Conservation (phyloP, 2,329 filamentous ascomycete genomes). For the Oidium heveae region DNA sequence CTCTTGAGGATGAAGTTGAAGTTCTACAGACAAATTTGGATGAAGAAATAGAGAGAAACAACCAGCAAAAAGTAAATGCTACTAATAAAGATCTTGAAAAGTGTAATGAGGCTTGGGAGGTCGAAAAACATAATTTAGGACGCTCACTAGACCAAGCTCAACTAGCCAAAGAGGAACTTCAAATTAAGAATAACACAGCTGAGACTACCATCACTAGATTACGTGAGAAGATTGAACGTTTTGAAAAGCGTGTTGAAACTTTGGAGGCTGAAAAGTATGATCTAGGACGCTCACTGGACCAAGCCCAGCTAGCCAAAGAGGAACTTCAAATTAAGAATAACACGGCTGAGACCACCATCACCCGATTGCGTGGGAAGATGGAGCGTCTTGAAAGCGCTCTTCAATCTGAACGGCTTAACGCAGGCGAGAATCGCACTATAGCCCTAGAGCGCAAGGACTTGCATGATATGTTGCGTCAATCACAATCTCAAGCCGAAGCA, state of each 20-base stretch:
- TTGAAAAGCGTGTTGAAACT: conserved; percentile 17
- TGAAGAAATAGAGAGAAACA: conserved; percentile 30
- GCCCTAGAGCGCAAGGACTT: conserved; percentile 33
- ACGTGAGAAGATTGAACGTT: conserved; percentile 21
- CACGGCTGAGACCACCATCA: conserved; percentile 20
- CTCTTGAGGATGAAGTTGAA: conserved; percentile 52
- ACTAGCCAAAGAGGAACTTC: conserved; percentile 19
- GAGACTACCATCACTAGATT: conserved; percentile 22
- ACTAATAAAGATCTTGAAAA: conserved; percentile 26
- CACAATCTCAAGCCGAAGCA: conserved; percentile 37
- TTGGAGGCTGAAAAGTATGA: conserved; percentile 14
- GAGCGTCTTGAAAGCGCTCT: conserved; percentile 21
- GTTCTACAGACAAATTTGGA: conserved; percentile 31
- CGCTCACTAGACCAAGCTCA: conserved; percentile 22
- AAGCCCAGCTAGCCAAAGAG: conserved; percentile 21
- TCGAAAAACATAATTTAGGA: conserved; percentile 12
- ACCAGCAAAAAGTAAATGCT: conserved; percentile 16
- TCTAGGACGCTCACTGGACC: conserved; percentile 18
- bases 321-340: conserved; percentile 14
- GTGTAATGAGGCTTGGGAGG: conserved; percentile 16
- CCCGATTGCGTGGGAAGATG: conserved; percentile 24
- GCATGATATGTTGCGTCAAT: conserved; percentile 32
- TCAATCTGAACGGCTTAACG: conserved; percentile 26
- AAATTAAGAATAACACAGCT: conserved; percentile 16
- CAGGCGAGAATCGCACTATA: conserved; percentile 29